These are phyloP conservation scores for Rhodofomes roseus DNA, from an alignment of 1,284 basidiomycete genomes.

Conservation along the genomic window DNA sequence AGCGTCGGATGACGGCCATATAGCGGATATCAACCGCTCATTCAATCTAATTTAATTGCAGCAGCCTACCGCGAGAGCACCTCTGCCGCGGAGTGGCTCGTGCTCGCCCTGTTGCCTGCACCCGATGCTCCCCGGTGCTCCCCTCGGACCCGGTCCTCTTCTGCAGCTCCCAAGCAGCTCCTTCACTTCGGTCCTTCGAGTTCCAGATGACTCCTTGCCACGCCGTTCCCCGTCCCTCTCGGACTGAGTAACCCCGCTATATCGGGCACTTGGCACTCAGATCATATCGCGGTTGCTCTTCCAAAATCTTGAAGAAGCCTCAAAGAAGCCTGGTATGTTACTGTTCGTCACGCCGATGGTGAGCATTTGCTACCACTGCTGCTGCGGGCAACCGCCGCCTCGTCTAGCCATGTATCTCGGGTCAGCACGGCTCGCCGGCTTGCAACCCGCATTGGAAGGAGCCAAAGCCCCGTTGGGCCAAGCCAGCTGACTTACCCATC, in stretches of 20 bases:
- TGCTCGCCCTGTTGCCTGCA: neutral
- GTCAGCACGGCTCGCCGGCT: neutral
- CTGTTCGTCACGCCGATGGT: neutral
- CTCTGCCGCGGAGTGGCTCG: neutral
- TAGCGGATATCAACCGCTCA: neutral
- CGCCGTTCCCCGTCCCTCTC: neutral
- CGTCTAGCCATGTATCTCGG: neutral
- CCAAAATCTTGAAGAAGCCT: neutral
- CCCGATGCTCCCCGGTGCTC: neutral
- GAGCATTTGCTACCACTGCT: neutral
- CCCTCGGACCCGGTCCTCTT: neutral
- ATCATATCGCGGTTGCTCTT: neutral
- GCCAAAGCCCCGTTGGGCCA: neutral
- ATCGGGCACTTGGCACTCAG: neutral
- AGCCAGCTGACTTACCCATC: neutral
- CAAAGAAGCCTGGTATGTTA: neutral
- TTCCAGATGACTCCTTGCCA: neutral
- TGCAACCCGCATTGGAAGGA: neutral
- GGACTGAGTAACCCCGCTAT: neutral
- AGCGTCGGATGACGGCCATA: neutral
- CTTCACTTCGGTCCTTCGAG: too few relatives aligned
- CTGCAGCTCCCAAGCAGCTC: too few relatives aligned
- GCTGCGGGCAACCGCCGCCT: neutral
- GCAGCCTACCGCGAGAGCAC: too few relatives aligned
- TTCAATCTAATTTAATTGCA: too few relatives aligned